Base-by-base conservation (phyloP, 495 filamentous ascomycete genomes). In the Eremomyces bilateralis region DNA sequence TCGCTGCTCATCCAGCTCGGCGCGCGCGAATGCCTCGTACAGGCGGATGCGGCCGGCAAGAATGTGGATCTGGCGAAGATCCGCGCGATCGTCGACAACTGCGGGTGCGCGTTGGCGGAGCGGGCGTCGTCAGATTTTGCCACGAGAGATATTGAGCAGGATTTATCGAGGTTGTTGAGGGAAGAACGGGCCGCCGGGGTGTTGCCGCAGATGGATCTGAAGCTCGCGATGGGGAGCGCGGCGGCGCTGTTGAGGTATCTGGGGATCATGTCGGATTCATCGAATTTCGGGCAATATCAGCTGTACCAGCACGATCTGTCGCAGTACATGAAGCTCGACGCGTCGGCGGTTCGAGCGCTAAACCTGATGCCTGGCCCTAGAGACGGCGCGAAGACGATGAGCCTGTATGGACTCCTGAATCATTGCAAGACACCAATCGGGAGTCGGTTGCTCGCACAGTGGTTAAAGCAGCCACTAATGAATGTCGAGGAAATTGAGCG, bases 401-500 rank as follows among this genome's bases (percentile, higher is more conserved):
- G 80, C 47, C 45, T 99, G 39, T 95, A 78, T 44, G 88, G 88
- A 1, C 52, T 99, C 21, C 61, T 99, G 34, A 95, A 99, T 48
- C 90, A 95, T 48, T 99, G 88, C 64, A 99, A 91, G 54, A 99
- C 88, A 3, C 77, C 90, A 1, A 71, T 90, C 17, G 88, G 88
- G 3, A 91, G 82, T 46, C 68, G 90, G 30, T 50, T 99, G 42
- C 59, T 99, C 11, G 75, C 83, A 2, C 88, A 99, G 55, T 99
- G 88, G 88, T 60, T 99, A 19, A 99, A 95, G 59, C 88, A 99
- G 55, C 88, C 88, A 0, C 55, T 99, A 18, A 99, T 99, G 90
- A 79, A 71, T 54, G 66, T 79, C 34, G 61, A 67, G 10, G 83
- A 91, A 39, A 95, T 99, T 40, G 74, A 91, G 50, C 78, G 78